Conservation (phyloP, 2,329 filamentous ascomycete species). For the Akanthomyces dipterigenus region DNA sequence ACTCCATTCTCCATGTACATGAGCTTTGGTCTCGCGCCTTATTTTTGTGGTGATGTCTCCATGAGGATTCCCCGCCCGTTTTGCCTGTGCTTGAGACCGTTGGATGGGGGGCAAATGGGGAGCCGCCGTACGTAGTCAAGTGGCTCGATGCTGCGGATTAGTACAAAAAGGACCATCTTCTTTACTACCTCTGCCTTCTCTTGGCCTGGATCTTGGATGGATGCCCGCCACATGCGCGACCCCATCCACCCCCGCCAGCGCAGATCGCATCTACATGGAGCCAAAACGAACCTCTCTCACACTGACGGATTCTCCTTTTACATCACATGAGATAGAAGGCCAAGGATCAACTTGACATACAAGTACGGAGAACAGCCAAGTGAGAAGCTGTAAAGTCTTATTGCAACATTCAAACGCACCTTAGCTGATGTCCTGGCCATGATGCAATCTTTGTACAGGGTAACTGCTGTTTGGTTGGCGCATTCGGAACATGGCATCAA, state of each 20-base stretch:
- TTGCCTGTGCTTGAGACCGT: background rate
- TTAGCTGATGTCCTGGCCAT: too few species aligned
- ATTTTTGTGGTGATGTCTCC: slow-evolving; percentile 1
- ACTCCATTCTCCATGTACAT: slow-evolving; percentile 2
- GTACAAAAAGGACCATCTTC: background rate
- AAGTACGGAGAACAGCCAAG: too few species aligned
- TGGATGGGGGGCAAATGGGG: too few species aligned
- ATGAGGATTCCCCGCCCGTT: background rate
- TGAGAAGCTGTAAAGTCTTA: too few species aligned
- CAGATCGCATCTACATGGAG: background rate
- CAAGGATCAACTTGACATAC: too few species aligned
- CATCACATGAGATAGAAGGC: too few species aligned
- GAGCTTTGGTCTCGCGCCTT: background rate
- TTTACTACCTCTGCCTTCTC: background rate
- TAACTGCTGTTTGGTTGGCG: too few species aligned
- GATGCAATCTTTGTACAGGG: too few species aligned
- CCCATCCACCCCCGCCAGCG: background rate
- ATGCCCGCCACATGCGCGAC: background rate
- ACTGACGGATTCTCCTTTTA: too few species aligned
- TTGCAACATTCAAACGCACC: too few species aligned
- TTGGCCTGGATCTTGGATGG: background rate
- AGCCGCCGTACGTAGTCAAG: background rate
- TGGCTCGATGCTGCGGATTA: background rate
- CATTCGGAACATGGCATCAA: too few species aligned
- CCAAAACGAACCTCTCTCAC: too few species aligned